Evolutionary conservation across 78 protist genomes (phyloP), one percentile per base, ranked within the genome.

Genomic region (Monosiga brevicollis): DNA sequence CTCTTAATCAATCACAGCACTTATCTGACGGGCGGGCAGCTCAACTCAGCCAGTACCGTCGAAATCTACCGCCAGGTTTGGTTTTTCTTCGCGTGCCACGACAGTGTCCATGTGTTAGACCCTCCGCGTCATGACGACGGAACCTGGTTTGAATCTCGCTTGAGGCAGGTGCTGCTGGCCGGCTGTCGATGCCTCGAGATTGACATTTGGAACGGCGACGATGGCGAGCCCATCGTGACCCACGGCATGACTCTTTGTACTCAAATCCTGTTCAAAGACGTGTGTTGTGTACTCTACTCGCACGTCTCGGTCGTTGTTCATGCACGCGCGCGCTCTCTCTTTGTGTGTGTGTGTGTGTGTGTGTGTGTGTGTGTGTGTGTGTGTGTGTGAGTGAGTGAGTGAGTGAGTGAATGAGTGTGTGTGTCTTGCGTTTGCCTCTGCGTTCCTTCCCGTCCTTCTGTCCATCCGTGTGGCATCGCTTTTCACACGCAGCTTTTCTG

Each of bases 191-290:
- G 95, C 81, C 87, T 93, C 22, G 95, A 93, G 80, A 42, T 87
- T 1, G 97, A 94, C 55, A 85, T 89, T 40, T 95, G 96, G 96
- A 96, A 95, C 79, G 97, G 95, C 1, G 73, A 49, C 23, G 89
- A 94, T 41, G 91, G 89, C 36, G 90, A 91, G 73, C 98, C 97
- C 34, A 80, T 91, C 54, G 83, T 96, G 62, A 83, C 79, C 80
- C 98, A 95, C 87, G 96, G 96, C 62, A 84, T 86, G 83, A 93
- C 98, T 20, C 84, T 91, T 24, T 90, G 94, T 6, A 26, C 90
- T 36, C 77, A 81, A 55, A 83, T 89, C 11, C 9, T 34, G 1
- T 41, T 89, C 89, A 39, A 73, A 15, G 92, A 90, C 43, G 94
- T 90, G n/a, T n/a, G n/a, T n/a, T n/a, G n/a, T n/a, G n/a, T n/a